A percentile compares a stretch with the other conserved stretches of the same genome.
phyloP scores from a whole-genome alignment of 352 stramenopile genomes.

The Globisporangium paroecandrum region DNA sequence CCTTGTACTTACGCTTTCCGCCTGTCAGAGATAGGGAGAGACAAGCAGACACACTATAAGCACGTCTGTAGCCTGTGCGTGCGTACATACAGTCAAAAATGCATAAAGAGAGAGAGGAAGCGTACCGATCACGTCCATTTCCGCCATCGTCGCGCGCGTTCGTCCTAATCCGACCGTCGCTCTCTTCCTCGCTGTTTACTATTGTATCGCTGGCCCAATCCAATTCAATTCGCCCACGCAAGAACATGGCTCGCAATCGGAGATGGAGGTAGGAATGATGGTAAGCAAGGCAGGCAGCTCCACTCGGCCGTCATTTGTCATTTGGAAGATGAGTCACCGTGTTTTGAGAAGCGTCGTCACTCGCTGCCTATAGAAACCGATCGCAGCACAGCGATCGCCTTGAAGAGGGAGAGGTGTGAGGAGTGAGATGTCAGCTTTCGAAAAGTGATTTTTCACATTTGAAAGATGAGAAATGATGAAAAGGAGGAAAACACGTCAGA shows the following conservation, averaged over 20 bases:
- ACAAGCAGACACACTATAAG: neutral
- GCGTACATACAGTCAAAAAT: too few species aligned
- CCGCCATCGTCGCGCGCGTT: constrained; percentile 8
- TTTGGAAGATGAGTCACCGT: neutral
- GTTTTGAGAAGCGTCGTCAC: neutral
- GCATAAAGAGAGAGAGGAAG: neutral
- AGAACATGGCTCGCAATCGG: neutral
- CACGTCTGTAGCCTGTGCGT: too few species aligned
- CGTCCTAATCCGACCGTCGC: neutral
- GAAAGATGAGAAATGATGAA: neutral
- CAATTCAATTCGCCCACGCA: neutral
- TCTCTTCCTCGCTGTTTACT: neutral
- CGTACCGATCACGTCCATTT: constrained; percentile 21
- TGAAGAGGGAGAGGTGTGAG: neutral
- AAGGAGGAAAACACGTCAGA: neutral
- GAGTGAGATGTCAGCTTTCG: neutral
- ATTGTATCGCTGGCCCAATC: neutral
- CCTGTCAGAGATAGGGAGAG: constrained; percentile 17
- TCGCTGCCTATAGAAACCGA: neutral
- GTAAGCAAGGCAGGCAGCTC: neutral
- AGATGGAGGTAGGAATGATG: constrained; percentile 8
- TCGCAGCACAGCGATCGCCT: neutral
- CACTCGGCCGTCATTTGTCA: constrained; percentile 2
- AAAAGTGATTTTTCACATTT: neutral
- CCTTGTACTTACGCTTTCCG: constrained; percentile 71